These are phyloP conservation scores for Aspergillus coremiiformis DNA, from an alignment of 495 filamentous ascomycete species.

Conservation along the genomic window DNA sequence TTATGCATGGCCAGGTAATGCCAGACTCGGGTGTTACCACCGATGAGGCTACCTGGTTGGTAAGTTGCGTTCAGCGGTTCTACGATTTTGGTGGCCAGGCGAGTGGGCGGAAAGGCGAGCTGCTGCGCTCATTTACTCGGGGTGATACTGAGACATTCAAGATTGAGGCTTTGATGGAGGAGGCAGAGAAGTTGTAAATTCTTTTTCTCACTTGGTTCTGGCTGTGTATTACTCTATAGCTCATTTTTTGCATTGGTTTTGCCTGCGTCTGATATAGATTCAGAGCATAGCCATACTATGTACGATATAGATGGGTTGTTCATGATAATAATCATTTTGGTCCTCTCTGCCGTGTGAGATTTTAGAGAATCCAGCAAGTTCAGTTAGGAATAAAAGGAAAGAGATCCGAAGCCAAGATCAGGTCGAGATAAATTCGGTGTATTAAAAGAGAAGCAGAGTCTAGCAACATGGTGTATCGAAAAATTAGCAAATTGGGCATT, in stretches of 20 bases:
- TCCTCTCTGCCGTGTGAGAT: too few species aligned
- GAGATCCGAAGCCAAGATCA: background rate
- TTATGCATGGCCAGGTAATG: conserved; percentile 75
- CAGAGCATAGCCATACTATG: background rate
- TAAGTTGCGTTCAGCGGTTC: conserved; percentile 94
- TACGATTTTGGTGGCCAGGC: conserved; percentile 61
- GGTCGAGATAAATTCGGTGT: background rate
- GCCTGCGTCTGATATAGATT: background rate
- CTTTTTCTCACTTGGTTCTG: conserved; percentile 3
- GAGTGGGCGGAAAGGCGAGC: conserved; percentile 44
- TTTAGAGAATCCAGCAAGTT: too few species aligned
- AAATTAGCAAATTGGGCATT: background rate
- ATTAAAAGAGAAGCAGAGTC: background rate
- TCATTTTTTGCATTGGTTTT: background rate
- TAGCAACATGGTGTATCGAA: background rate
- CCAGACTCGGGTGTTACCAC: conserved; percentile 69
- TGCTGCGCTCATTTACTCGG: conserved; percentile 73
- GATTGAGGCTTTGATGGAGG: conserved; percentile 75
- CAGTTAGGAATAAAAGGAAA: too few species aligned
- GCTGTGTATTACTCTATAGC: conserved; percentile 6
- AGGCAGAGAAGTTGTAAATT: conserved; percentile 64
- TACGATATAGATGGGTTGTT: background rate
- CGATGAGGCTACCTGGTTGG: conserved; percentile 75
- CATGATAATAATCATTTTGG: background rate
- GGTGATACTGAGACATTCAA: conserved; percentile 68